phyloP scores from a whole-genome alignment of 108 stramenopile genomes.

The Pseudonitzschia delicatissima region DNA sequence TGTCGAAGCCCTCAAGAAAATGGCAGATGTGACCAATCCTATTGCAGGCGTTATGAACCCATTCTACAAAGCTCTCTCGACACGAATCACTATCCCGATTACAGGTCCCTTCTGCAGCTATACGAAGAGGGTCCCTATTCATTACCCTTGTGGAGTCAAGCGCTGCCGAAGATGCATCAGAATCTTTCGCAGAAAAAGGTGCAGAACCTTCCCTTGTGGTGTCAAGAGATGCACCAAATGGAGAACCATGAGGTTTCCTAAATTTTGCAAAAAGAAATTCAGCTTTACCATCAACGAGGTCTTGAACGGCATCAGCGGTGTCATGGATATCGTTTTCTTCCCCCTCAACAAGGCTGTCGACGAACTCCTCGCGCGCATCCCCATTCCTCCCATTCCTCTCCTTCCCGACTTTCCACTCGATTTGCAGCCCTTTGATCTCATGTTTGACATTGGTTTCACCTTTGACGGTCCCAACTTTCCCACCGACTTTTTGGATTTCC shows the following conservation, averaged over 20 bases:
- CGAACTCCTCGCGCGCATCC: neutral
- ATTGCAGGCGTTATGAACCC: neutral
- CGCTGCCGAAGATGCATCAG: neutral
- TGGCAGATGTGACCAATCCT: neutral
- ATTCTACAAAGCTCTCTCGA: neutral
- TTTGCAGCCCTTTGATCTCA: neutral
- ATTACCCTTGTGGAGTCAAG: neutral
- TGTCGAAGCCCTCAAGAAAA: neutral
- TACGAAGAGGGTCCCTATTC: neutral
- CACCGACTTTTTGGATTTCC: neutral
- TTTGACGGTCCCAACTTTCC: neutral
- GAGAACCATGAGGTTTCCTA: neutral
- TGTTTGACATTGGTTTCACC: neutral
- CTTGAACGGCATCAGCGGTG: neutral
- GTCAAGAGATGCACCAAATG: neutral
- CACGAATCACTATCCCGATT: neutral
- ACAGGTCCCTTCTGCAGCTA: neutral
- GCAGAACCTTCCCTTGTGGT: neutral
- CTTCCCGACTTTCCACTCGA: neutral
- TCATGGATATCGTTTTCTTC: neutral
- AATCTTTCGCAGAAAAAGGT: neutral
- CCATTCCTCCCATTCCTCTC: neutral
- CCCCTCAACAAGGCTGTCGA: neutral
- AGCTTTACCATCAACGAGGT: neutral
- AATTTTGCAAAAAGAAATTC: neutral